phyloP scores from a whole-genome alignment of 495 filamentous ascomycete genomes.

The Poronia punctata region DNA sequence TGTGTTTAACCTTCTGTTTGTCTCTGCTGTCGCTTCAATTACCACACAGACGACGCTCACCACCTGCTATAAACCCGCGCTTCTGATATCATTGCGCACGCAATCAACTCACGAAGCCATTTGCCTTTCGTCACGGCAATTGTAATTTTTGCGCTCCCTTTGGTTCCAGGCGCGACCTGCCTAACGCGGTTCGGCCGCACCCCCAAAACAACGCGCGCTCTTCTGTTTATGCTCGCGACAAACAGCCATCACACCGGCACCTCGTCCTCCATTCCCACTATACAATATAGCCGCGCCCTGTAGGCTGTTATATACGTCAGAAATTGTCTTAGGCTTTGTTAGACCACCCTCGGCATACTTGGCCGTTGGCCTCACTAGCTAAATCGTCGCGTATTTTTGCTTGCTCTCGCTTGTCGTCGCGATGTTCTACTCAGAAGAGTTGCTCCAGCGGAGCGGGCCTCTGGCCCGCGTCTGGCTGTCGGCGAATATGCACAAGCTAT shows the following conservation, averaged over 20 bases:
- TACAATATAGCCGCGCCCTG: too few species aligned
- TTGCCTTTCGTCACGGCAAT: too few species aligned
- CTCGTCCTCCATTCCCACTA: too few species aligned
- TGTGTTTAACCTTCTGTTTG: background rate
- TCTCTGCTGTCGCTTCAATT: background rate
- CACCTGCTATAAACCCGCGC: background rate
- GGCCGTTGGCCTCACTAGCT: slow-evolving; percentile 17
- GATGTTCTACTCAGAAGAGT: slow-evolving; percentile 98
- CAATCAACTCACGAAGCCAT: background rate
- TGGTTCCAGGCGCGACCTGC: slow-evolving; percentile 5
- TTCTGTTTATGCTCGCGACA: slow-evolving; percentile 5
- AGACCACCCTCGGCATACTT: background rate
- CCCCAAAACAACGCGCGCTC: slow-evolving; percentile 11
- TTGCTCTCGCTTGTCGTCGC: slow-evolving; percentile 33
- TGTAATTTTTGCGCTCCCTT: too few species aligned
- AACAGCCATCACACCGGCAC: background rate
- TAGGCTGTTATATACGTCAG: background rate
- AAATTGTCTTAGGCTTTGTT: slow-evolving; percentile 1
- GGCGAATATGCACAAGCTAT: slow-evolving; percentile 91
- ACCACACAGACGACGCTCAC: slow-evolving; percentile 3
- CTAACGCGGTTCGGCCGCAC: slow-evolving; percentile 6
- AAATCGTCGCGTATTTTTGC: too few species aligned
- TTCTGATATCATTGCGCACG: background rate
- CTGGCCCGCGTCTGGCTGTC: slow-evolving; percentile 97
- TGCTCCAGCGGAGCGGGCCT: slow-evolving; percentile 93